A percentile compares a stretch with the other conserved stretches of the same genome.
Conservation (phyloP, 164 flowering plant species). For the Warburgia ugandensis region DNA sequence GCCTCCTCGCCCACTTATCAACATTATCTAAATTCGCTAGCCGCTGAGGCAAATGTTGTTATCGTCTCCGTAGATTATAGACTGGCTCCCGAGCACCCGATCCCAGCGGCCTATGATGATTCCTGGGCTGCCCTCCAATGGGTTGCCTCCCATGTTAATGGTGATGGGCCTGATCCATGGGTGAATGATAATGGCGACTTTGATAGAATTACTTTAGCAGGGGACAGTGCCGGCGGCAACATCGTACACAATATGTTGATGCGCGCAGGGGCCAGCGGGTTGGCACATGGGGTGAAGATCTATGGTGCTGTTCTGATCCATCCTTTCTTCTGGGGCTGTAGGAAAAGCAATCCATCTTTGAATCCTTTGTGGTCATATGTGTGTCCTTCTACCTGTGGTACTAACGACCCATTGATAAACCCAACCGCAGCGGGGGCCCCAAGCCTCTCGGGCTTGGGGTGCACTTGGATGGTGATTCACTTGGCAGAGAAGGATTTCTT, state of each 20-base stretch:
- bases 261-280: constrained; percentile 5
- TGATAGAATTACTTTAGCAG: constrained; percentile 30
- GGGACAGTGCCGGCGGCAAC: constrained; percentile 56
- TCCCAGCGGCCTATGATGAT: constrained; percentile 33
- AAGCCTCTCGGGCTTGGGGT: no score
- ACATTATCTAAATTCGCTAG: constrained; percentile 7
- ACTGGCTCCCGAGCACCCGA: constrained; percentile 12
- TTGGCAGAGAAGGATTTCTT: constrained; percentile 42
- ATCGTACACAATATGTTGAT: constrained; percentile 29
- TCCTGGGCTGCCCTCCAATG: no score
- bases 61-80: constrained; percentile 13
- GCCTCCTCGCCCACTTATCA: no score
- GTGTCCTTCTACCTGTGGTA: background rate
- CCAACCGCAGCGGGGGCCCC: background rate
- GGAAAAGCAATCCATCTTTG: background rate
- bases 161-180: constrained; percentile 25
- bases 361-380: background rate
- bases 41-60: constrained; percentile 11
- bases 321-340: background rate
- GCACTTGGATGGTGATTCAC: no score
- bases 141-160: no score
- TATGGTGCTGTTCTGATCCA: background rate
- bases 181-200: constrained; percentile 27
- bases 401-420: background rate
- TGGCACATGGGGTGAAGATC: constrained; percentile 15